Conservation (phyloP, 257 asterid genomes). For the Thymus mandschuricus region DNA sequence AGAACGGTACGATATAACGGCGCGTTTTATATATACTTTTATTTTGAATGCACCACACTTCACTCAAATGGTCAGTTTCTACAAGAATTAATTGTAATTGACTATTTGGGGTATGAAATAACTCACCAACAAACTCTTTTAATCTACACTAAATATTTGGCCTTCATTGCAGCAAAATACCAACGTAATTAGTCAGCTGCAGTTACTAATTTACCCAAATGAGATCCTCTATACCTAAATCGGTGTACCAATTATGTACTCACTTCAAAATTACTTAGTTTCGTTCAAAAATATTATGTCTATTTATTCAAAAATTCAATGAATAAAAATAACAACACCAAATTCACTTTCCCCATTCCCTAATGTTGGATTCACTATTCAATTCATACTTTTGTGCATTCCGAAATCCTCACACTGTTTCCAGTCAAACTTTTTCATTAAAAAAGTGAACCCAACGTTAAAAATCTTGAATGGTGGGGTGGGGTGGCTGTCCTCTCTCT, state of each 20-base stretch:
- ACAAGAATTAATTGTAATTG: neutral
- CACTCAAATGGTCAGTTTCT: too few species aligned
- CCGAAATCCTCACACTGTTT: neutral
- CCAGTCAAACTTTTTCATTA: neutral
- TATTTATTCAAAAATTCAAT: too few species aligned
- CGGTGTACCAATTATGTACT: too few species aligned
- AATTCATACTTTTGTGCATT: neutral
- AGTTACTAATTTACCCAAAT: neutral
- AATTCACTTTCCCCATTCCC: neutral
- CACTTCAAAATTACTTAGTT: too few species aligned
- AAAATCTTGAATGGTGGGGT: neutral
- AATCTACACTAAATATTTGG: neutral
- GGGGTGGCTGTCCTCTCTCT: neutral
- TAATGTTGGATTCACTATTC: conserved; percentile 1
- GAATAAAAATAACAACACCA: neutral
- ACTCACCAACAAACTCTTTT: neutral
- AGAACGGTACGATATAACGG: too few species aligned
- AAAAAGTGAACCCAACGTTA: neutral
- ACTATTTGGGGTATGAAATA: too few species aligned
- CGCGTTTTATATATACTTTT: too few species aligned
- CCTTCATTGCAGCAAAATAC: neutral
- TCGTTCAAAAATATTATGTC: too few species aligned
- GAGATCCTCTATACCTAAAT: too few species aligned
- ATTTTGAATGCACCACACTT: too few species aligned
- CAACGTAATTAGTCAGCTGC: neutral